A percentile compares a stretch with the other conserved stretches of the same genome.
phyloP scores from a whole-genome alignment of 805 yeast genomes.

The Saturnispora silvae region DNA sequence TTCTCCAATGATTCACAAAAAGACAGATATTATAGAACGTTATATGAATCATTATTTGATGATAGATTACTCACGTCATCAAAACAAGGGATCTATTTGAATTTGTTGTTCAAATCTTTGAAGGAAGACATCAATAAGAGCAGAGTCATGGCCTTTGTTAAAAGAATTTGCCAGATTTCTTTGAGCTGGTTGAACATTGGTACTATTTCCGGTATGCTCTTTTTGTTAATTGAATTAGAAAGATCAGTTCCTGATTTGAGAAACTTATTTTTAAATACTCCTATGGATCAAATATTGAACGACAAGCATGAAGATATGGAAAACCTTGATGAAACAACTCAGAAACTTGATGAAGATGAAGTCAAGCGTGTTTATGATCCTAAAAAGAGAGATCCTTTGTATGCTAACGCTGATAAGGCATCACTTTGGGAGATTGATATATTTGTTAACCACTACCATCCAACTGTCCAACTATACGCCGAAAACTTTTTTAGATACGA shows the following conservation, averaged over 20 bases:
- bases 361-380: constrained; percentile 50
- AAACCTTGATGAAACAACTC: constrained; percentile 19
- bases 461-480: constrained; percentile 80
- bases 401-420: constrained; percentile 72
- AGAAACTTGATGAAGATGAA: background rate
- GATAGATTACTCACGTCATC: constrained; percentile 76
- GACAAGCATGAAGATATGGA: constrained; percentile 33
- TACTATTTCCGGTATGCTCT: constrained; percentile 75
- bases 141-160: constrained; percentile 81
- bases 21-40: constrained; percentile 73
- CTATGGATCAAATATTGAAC: constrained; percentile 39
- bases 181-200: constrained; percentile 83
- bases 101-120: constrained; percentile 73
- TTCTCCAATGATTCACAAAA: constrained; percentile 28
- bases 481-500: constrained; percentile 44
- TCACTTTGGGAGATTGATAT: constrained; percentile 80
- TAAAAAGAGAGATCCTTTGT: constrained; percentile 85
- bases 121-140: constrained; percentile 53
- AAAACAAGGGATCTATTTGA: constrained; percentile 85
- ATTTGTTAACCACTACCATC: constrained; percentile 78
- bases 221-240: constrained; percentile 57
- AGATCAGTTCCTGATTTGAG: constrained; percentile 55
- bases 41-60: constrained; percentile 84
- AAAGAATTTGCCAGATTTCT: constrained; percentile 79
- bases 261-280: constrained; percentile 48